phyloP scores from a whole-genome alignment of 2,329 filamentous ascomycete genomes.

The Paraphaeosphaeria sporulosa region DNA sequence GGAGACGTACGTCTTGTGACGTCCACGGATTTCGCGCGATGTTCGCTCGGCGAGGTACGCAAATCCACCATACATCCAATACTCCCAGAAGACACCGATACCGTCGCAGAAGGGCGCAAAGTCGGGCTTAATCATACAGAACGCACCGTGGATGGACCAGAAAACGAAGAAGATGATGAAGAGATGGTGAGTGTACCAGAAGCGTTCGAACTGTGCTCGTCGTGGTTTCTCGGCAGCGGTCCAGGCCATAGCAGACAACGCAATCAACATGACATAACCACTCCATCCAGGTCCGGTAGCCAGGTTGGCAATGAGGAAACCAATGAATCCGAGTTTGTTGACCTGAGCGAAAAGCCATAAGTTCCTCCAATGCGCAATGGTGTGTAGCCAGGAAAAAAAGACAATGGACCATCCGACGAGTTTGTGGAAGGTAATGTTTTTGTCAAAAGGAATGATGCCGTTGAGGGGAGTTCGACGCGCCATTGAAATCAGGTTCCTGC shows the following conservation, averaged over 20 bases:
- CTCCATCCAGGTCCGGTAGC: constrained; percentile 84
- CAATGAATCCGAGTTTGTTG: constrained; percentile 79
- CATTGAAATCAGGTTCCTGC: constrained; percentile 83
- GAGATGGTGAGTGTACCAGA: constrained; percentile 91
- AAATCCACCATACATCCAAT: constrained; percentile 86
- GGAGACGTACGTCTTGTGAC: constrained; percentile 84
- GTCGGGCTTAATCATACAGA: constrained; percentile 90
- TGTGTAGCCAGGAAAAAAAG: constrained; percentile 88
- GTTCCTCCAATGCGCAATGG: constrained; percentile 88
- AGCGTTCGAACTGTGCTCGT: constrained; percentile 84
- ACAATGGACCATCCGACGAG: constrained; percentile 86
- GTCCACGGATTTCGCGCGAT: constrained; percentile 78
- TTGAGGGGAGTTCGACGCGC: constrained; percentile 82
- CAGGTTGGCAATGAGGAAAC: constrained; percentile 79
- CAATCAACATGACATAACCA: constrained; percentile 82
- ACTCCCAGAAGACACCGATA: constrained; percentile 86
- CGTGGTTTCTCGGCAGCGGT: constrained; percentile 81
- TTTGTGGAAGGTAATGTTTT: constrained; percentile 90
- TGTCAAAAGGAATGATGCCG: constrained; percentile 87
- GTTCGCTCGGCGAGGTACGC: constrained; percentile 81
- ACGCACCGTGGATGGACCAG: constrained; percentile 88
- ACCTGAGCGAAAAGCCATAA: constrained; percentile 76
- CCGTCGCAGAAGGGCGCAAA: constrained; percentile 79
- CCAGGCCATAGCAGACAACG: constrained; percentile 78
- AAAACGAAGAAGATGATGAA: constrained; percentile 90